A percentile compares a stretch with the other conserved stretches of the same genome.
Conservation (phyloP, 352 stramenopile species). For the Globisporangium solare region DNA sequence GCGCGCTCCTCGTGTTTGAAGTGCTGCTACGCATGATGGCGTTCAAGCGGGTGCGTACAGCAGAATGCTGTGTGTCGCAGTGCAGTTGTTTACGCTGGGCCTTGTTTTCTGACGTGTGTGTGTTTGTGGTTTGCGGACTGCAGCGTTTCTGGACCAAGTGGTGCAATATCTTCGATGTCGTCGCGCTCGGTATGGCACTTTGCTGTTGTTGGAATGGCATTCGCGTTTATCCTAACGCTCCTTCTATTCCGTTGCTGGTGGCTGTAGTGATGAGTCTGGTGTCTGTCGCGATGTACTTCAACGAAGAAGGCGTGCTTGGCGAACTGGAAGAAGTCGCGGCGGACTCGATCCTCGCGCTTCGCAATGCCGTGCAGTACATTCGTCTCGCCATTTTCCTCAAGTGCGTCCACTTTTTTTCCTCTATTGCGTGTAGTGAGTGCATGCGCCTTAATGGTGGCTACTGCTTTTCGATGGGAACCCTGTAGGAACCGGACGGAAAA, state of each 20-base stretch:
- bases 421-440: neutral
- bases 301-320: conserved; percentile 71
- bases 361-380: conserved; percentile 78
- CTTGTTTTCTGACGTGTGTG: too few relatives aligned
- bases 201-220: neutral
- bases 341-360: conserved; percentile 69
- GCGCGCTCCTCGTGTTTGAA: conserved; percentile 69
- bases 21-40: conserved; percentile 80
- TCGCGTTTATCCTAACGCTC: neutral
- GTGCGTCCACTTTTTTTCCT: conserved; percentile 22
- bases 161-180: conserved; percentile 82
- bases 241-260: neutral
- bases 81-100: neutral
- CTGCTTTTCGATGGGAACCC: neutral
- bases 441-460: neutral
- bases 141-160: conserved; percentile 82
- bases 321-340: conserved; percentile 82
- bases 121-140: neutral
- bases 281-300: conserved; percentile 81
- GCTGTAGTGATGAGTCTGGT: conserved; percentile 65
- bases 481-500: conserved; percentile 54
- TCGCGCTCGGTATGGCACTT: conserved; percentile 45
- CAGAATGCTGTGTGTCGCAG: neutral
- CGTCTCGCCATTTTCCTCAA: conserved; percentile 84
- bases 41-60: conserved; percentile 49